Base-by-base conservation (phyloP, 257 asterid species). In the Schizonepeta tenuifolia region DNA sequence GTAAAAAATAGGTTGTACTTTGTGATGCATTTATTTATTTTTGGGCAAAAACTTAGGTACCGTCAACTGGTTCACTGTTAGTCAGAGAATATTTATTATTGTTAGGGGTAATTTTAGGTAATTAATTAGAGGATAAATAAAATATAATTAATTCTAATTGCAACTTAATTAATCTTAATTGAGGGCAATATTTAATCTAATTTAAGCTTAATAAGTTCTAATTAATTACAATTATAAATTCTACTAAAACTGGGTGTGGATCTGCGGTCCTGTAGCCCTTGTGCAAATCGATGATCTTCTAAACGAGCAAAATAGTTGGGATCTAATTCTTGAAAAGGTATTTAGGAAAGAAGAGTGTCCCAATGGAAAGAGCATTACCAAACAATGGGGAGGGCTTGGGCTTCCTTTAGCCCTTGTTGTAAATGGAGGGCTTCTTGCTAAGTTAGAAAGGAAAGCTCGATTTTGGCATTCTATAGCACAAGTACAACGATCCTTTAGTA, bases 331-430 rank as follows among this genome's bases (percentile, higher is more conserved):
- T 56, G 24, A 56, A 2, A 49, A 58, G 22, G 43, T 50, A 8
- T 75, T 79, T 28, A 47, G 24, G 4, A 0, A 51, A 64, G 40
- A 20, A 49, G 55, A 15, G 9, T 75, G 71, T 22, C 75, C 77
- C 9, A 57, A 18, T 40, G 82, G 76, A 62, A 65, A 69, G 38
- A 9, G 8, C 43, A 63, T 73, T 4, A 64, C 72, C 14, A 69
- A 41, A 54, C 73, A 47, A 49, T 78, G 82, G n/a, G 15, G 59
- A 6, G 79, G 79, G 20, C 82, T 78, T 51, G 82, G 82, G 20
- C 82, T 78, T 51, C 82, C 78, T 3, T 61, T 73, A 14, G 72
- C 79, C 53, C 67, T 73, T 22, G 72, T 69, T n/a, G 75, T 78
- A 9, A 63, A 73, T 38, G 79, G 72, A 15, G 78, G 82, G 13